A percentile compares a stretch with the other conserved stretches of the same genome.
These are phyloP conservation scores for Pestalotiopsis fici DNA, from an alignment of 2,329 filamentous ascomycete genomes.

Conservation along the genomic window DNA sequence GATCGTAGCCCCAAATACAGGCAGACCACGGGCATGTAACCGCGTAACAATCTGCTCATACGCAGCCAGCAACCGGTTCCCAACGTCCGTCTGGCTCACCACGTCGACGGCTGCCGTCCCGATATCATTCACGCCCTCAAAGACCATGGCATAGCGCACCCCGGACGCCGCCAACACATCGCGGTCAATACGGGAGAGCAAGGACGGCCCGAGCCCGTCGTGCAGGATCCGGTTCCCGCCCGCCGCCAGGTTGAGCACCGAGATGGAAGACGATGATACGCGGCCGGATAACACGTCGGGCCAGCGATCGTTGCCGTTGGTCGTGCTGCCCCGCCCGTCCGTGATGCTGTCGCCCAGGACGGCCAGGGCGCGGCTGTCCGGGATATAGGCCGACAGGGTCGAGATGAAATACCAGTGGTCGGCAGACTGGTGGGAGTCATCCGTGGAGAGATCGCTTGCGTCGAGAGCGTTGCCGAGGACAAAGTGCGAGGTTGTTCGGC, in stretches of 20 bases:
- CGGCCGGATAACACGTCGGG: constrained; percentile 43
- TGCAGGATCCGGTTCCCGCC: constrained; percentile 63
- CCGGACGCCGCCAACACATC: constrained; percentile 59
- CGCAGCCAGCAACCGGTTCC: constrained; percentile 50
- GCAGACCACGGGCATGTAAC: constrained; percentile 52
- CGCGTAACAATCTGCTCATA: constrained; percentile 57
- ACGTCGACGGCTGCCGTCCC: constrained; percentile 47
- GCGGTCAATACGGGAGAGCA: constrained; percentile 56
- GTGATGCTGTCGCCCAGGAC: constrained; percentile 69
- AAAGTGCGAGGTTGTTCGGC: constrained; percentile 58
- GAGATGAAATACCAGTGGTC: constrained; percentile 62
- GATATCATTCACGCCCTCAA: constrained; percentile 67
- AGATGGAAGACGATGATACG: constrained; percentile 45
- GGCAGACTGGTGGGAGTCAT: constrained; percentile 20
- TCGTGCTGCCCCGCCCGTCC: constrained; percentile 62
- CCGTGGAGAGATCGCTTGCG: constrained; percentile 36
- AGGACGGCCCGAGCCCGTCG: constrained; percentile 61
- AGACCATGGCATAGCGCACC: constrained; percentile 58
- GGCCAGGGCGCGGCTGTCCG: constrained; percentile 41
- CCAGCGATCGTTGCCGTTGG: constrained; percentile 52
- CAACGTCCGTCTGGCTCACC: constrained; percentile 43
- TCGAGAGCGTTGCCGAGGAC: constrained; percentile 51
- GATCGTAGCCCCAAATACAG: constrained; percentile 60
- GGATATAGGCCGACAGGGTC: constrained; percentile 55
- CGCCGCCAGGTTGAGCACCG: constrained; percentile 61